Percentiles rank a stretch among this genome's conserved stretches.
phyloP scores from a whole-genome alignment of 345 rosid species.

The Eucalyptus caleyi region DNA sequence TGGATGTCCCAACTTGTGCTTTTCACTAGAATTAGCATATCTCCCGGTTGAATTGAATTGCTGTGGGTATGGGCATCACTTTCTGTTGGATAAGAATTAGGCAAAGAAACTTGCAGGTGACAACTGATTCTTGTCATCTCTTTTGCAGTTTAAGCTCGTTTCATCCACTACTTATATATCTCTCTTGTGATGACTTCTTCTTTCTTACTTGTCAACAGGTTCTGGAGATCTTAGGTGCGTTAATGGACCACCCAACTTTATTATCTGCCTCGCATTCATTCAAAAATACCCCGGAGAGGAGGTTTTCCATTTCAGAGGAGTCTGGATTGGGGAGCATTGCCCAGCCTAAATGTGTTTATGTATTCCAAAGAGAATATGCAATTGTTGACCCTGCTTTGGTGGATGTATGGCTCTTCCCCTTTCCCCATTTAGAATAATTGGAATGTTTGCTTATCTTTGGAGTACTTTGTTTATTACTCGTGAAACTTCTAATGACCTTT shows the following conservation, averaged over 20 bases:
- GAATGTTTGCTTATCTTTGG: not conserved
- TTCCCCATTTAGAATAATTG: not conserved
- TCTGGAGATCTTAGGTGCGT: constrained; percentile 15
- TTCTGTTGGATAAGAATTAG: not conserved
- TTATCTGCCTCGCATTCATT: constrained; percentile 34
- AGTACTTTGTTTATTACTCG: not conserved
- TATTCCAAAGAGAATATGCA: constrained; percentile 84
- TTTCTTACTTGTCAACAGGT: constrained; percentile 20
- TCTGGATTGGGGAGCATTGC: constrained; percentile 1
- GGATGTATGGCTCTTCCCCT: constrained; percentile 29
- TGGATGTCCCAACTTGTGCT: not conserved
- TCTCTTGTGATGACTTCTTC: not conserved
- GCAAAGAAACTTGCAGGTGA: not conserved
- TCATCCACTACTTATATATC: not conserved
- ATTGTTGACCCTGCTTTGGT: constrained; percentile 56
- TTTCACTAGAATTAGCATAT: not conserved
- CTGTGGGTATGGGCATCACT: not conserved
- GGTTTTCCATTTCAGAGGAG: constrained; percentile 5
- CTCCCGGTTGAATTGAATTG: not conserved
- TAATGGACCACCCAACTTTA: constrained; percentile 52
- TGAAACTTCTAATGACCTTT: not conserved
- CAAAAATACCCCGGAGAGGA: constrained; percentile 32
- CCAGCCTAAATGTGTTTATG: constrained; percentile 35
- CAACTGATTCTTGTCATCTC: not conserved
- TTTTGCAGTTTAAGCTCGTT: not conserved